A percentile compares a stretch with the other conserved stretches of the same genome.
These are phyloP conservation scores for Solanum lycopersicoides DNA, from an alignment of 257 asterid genomes.

Conservation along the genomic window DNA sequence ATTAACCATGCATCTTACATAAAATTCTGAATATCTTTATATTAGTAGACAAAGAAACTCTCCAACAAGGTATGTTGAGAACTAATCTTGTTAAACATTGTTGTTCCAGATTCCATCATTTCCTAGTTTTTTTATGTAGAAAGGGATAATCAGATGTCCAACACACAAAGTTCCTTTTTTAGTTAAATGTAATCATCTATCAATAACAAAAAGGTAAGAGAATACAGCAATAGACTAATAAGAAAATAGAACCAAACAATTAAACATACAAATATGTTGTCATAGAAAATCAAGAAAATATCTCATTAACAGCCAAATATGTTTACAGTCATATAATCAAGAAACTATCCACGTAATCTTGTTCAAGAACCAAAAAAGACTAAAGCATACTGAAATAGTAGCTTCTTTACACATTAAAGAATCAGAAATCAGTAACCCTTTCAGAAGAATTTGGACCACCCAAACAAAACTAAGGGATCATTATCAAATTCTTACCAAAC, in stretches of 20 bases:
- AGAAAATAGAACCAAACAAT: background rate
- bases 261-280: background rate
- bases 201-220: background rate
- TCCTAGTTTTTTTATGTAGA: background rate
- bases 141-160: background rate
- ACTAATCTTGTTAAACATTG: background rate
- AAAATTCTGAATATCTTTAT: background rate
- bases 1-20: background rate
- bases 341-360: too few relatives aligned
- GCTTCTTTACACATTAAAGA: background rate
- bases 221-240: background rate
- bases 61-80: background rate
- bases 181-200: background rate
- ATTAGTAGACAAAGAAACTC: background rate
- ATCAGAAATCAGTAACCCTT: constrained; percentile 14
- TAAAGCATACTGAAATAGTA: background rate
- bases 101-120: background rate
- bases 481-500: constrained; percentile 23
- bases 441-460: constrained; percentile 29
- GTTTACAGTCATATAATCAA: too few relatives aligned
- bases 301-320: background rate
- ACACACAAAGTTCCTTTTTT: background rate
- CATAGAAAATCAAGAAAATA: background rate
- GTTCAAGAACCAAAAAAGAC: background rate
- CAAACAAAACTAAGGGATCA: constrained; percentile 44